A percentile compares a stretch with the other conserved stretches of the same genome.
Evolutionary conservation across 1,284 basidiomycete species (phyloP).

Genomic region (Singerocomus inundabilis): DNA sequence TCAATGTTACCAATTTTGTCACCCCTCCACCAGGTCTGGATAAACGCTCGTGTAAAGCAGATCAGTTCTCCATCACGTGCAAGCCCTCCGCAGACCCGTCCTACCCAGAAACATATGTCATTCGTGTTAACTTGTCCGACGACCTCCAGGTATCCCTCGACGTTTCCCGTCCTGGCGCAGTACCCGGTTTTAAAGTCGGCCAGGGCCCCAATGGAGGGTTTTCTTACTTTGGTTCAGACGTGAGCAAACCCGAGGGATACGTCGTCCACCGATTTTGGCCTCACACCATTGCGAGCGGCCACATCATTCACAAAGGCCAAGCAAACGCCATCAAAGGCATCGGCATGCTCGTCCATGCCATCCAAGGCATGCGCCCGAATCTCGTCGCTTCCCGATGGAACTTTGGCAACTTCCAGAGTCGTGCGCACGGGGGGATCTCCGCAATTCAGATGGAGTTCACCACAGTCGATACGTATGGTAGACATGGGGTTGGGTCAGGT

Average conservation of each 20-base stretch:
- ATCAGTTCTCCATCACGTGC: slow-evolving; percentile 84
- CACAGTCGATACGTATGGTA: slow-evolving; percentile 76
- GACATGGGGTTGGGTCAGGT: slow-evolving; percentile 73
- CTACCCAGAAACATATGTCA: slow-evolving; percentile 72
- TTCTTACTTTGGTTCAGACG: slow-evolving; percentile 84
- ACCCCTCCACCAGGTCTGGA: slow-evolving; percentile 73
- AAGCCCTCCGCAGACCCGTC: slow-evolving; percentile 64
- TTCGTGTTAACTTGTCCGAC: slow-evolving; percentile 78
- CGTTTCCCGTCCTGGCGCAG: slow-evolving; percentile 64
- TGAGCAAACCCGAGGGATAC: slow-evolving; percentile 79
- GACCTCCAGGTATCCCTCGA: slow-evolving; percentile 83
- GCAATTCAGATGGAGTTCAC: slow-evolving; percentile 97
- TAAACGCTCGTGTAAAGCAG: slow-evolving; percentile 87
- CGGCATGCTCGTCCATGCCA: slow-evolving; percentile 95
- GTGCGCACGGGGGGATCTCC: slow-evolving; percentile 70
- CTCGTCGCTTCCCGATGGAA: slow-evolving; percentile 94
- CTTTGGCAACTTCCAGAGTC: slow-evolving; percentile 87
- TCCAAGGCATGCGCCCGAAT: slow-evolving; percentile 98
- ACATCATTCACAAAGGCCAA: slow-evolving; percentile 71
- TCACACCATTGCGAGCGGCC: slow-evolving; percentile 62
- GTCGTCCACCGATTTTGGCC: slow-evolving; percentile 95
- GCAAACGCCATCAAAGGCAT: slow-evolving; percentile 68
- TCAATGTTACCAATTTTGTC: slow-evolving; percentile 85
- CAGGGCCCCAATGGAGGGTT: slow-evolving; percentile 85
- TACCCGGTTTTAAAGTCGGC: slow-evolving; percentile 91